Evolutionary conservation across 345 rosid genomes (phyloP), one percentile per base, ranked within the genome.

Genomic region (Arabidopsis arenosa): DNA sequence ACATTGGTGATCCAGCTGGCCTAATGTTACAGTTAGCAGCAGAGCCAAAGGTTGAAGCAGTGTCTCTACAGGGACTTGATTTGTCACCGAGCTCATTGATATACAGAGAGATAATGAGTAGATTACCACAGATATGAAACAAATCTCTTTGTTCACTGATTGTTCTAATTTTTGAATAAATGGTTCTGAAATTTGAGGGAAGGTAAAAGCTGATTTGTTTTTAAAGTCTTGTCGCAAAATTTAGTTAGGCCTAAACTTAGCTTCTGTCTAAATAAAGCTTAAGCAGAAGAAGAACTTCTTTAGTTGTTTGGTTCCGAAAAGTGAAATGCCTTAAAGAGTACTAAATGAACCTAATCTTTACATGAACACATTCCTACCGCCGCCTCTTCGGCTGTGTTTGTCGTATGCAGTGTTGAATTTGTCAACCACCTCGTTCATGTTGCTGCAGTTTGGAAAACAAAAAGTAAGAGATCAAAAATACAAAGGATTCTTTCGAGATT

Each of bases 341-440:
- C 60, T 57, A 66, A 66, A 49, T 67, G 62, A 59, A 59, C 30
- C 45, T 59, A 67, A 67, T 60, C 69, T 63, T 89, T 79, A 88
- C 74, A 94, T 88, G 66, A 88, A 90, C 37, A 86, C 83, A 9
- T 89, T 82, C 80, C 96, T 87, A 32, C 97, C 95, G 54, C 97
- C 93, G 54, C 97, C 93, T 80, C 95, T 83, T 79, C 93, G 90
- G 76, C 84, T 85, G 59, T 85, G 86, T 88, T 87, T 88, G 52
- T 94, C 96, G 30, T 87, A 94, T 23, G 95, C 95, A 18, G 85
- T 90, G 89, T 90, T 90, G 89, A 92, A 94, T 81, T 94, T 94
- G 81, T 94, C 97, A 7, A 90, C 91, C 57, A 92, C 80, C 85
- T 90, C 96, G 43, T 92, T 94, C 98, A 92, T 89, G 68, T 91